Conservation (phyloP, 257 asterid species). For the Handroanthus guayacan region DNA sequence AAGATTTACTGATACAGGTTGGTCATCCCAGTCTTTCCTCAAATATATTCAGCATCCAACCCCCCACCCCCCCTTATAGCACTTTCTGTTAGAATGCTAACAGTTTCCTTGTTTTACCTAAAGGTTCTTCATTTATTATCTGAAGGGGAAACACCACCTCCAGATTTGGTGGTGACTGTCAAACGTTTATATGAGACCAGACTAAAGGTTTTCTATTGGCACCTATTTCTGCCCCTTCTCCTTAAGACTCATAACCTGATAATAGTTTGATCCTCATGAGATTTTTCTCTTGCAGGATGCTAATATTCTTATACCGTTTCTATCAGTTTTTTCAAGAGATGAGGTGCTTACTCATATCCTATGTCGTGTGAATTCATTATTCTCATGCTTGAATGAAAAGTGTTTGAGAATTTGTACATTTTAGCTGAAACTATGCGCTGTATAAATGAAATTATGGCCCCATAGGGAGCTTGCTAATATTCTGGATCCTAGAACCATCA, state of each 20-base stretch:
- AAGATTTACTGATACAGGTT: constrained; percentile 83
- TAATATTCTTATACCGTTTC: constrained; percentile 83
- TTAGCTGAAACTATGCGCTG: neutral
- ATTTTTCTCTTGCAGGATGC: constrained; percentile 81
- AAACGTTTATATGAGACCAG: constrained; percentile 83
- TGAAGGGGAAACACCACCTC: constrained; percentile 83
- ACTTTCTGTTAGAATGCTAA: constrained; percentile 40
- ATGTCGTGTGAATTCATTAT: constrained; percentile 20
- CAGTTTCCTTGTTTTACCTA: constrained; percentile 36
- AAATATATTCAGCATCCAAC: constrained; percentile 15
- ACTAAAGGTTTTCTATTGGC: constrained; percentile 65
- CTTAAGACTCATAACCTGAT: constrained; percentile 26
- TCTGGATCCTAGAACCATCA: neutral
- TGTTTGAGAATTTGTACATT: neutral
- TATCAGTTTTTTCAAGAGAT: constrained; percentile 86
- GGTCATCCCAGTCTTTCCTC: constrained; percentile 33
- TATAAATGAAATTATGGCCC: constrained; percentile 20
- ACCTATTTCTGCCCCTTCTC: constrained; percentile 9
- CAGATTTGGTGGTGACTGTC: constrained; percentile 79
- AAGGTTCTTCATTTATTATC: constrained; percentile 84
- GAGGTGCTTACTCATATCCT: constrained; percentile 63
- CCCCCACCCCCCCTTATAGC: too few relatives aligned
- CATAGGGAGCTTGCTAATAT: constrained; percentile 8
- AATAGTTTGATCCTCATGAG: constrained; percentile 34
- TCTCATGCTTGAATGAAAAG: constrained; percentile 16